Evolutionary conservation across 163 green algal genomes (phyloP).

Genomic region (Scenedesmus sp.): DNA sequence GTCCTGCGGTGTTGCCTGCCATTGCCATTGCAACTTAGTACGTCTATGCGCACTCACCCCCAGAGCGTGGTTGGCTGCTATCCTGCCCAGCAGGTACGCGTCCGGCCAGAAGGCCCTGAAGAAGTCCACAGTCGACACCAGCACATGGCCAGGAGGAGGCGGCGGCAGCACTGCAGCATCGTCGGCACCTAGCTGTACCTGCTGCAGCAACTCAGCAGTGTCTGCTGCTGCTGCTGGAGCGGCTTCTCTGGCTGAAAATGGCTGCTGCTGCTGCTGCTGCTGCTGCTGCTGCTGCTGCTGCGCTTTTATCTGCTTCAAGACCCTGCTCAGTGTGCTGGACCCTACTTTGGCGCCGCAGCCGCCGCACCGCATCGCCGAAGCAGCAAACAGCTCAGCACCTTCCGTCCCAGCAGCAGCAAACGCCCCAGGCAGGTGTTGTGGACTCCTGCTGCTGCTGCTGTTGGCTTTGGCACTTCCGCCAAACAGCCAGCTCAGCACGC

Average conservation of each 20-base stretch:
- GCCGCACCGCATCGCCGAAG: slow-evolving; percentile 87
- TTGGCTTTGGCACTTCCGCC: background rate
- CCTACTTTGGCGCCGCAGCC: slow-evolving; percentile 94
- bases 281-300: slow-evolving; percentile 44
- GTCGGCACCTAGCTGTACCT: slow-evolving; percentile 63
- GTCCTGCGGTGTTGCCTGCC: background rate
- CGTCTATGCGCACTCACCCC: slow-evolving; percentile 53
- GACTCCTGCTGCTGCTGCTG: background rate
- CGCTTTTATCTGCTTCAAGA: slow-evolving; percentile 67
- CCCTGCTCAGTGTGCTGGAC: slow-evolving; percentile 71
- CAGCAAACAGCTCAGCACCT: slow-evolving; percentile 66
- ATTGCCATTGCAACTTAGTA: background rate
- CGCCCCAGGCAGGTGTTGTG: slow-evolving; percentile 17
- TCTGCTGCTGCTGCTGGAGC: background rate
- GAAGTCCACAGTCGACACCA: slow-evolving; percentile 93
- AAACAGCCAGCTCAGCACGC: slow-evolving; percentile 14
- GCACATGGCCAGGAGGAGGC: slow-evolving; percentile 73
- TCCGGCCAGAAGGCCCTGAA: slow-evolving; percentile 87
- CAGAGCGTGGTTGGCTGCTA: slow-evolving; percentile 92
- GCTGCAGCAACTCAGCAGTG: slow-evolving; percentile 66
- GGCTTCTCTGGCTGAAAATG: background rate
- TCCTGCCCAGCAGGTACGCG: slow-evolving; percentile 86
- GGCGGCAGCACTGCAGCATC: slow-evolving; percentile 78
- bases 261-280: slow-evolving; percentile 37
- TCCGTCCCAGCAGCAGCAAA: slow-evolving; percentile 63